Base-by-base conservation (phyloP, 805 yeast genomes). In the Kodamaea hsintzibuensis region DNA sequence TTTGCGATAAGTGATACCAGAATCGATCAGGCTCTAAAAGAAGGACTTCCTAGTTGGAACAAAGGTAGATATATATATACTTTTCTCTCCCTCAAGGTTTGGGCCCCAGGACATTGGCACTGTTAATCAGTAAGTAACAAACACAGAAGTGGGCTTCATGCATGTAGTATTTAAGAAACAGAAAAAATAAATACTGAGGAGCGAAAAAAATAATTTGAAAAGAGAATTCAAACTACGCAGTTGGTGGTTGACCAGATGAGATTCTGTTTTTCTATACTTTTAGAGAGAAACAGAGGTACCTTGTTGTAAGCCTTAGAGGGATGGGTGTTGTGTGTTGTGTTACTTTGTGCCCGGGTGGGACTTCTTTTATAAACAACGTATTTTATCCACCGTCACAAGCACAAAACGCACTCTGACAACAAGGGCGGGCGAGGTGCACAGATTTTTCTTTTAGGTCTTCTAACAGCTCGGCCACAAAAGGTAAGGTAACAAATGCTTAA, bases 401-500 rank as follows among this genome's bases (percentile, higher is more conserved):
- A 40, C 44, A 40, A 40, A 16, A 40, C 44, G 44, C 44, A 40
- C 44, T 40, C 44, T 16, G 44, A 40, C 44, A 40, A 40, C 44
- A 17, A 19, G 48, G 48, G 48, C 48, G 48, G 48, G 48, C 48
- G 22, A 45, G 48, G 48, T 45, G 48, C 48, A 45, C 48, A 45
- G 48, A 37, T 27, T 27, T 25, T 27, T 45, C 33, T 45, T 25
- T 45, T 19, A 16, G 25, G 27, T 40, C 25, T 13, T 12, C 44
- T 40, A 19, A 16, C 42, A 38, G 44, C 35, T 30, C 35, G 42
- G 17, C 44, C 44, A 40, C 44, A 40, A 40, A 40, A 13, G 17
- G 25, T 16, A 40, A 30, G 35, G 35, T 10, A 30, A 30, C 35
- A 30, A 30, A 30, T 30, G 35, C 10, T 30, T 12, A 30, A 30